Percentiles rank a stretch among this genome's conserved stretches.
These are phyloP conservation scores for Scutellaria barbata DNA, from an alignment of 257 asterid species.

Conservation along the genomic window DNA sequence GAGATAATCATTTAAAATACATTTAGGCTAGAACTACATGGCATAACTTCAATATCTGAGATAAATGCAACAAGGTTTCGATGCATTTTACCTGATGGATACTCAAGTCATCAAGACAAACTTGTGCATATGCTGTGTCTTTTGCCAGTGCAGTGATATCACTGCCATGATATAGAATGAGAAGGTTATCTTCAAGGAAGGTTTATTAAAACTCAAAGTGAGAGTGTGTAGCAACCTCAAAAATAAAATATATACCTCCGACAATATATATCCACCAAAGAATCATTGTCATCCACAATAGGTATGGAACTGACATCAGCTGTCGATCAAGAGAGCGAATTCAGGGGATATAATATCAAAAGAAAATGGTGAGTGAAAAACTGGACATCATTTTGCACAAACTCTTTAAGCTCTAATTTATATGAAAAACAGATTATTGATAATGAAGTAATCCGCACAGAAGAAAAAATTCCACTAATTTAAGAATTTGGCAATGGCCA, in stretches of 20 bases:
- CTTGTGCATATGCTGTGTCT: slow-evolving; percentile 66
- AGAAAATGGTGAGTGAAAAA: slow-evolving; percentile 18
- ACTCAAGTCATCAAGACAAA: slow-evolving; percentile 69
- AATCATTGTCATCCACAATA: slow-evolving; percentile 74
- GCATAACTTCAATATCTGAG: not conserved
- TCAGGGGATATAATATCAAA: slow-evolving; percentile 17
- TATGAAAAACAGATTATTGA: not conserved
- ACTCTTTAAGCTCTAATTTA: slow-evolving; percentile 8
- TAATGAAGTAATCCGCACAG: slow-evolving; percentile 2
- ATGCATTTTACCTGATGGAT: slow-evolving; percentile 58
- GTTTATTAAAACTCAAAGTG: slow-evolving; percentile 25
- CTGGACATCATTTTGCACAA: slow-evolving; percentile 4
- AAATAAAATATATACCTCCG: slow-evolving; percentile 58
- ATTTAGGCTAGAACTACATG: slow-evolving; percentile 4
- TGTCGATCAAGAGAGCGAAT: slow-evolving; percentile 36
- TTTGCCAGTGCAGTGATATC: slow-evolving; percentile 81
- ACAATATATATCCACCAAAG: slow-evolving; percentile 72
- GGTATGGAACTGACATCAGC: slow-evolving; percentile 80
- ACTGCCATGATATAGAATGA: slow-evolving; percentile 44
- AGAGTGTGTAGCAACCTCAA: slow-evolving; percentile 2
- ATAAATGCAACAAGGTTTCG: slow-evolving; percentile 1
- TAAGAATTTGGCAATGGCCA: slow-evolving; percentile 1
- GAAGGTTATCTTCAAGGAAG: slow-evolving; percentile 7
- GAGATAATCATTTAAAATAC: not conserved
- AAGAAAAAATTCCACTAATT: not conserved